Evolutionary conservation across 352 stramenopile genomes (phyloP).

Genomic region (Phytopythium chamaehyphon): DNA sequence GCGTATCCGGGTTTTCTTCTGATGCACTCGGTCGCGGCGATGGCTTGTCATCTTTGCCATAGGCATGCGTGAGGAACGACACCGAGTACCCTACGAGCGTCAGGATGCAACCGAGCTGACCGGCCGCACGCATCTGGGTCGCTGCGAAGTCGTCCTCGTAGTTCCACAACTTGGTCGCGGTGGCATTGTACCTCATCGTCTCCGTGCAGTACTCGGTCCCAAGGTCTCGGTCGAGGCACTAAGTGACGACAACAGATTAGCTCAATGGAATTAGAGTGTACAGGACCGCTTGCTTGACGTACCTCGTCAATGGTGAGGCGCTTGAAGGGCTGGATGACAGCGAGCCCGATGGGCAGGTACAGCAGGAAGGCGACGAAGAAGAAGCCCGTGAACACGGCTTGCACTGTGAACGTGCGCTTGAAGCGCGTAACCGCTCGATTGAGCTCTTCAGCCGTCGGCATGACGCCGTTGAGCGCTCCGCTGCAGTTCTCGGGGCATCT

Average conservation of each 20-base stretch:
- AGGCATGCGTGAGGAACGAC: slow-evolving; percentile 37
- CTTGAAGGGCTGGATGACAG: slow-evolving; percentile 30
- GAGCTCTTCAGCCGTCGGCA: slow-evolving; percentile 4
- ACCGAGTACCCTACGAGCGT: slow-evolving; percentile 50
- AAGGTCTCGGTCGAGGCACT: slow-evolving; percentile 24
- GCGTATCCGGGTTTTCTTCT: background rate
- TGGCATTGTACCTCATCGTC: slow-evolving; percentile 22
- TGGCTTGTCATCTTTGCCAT: slow-evolving; percentile 6
- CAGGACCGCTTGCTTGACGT: background rate
- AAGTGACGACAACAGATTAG: background rate
- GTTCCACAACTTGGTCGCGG: slow-evolving; percentile 39
- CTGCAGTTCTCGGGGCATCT: slow-evolving; percentile 5
- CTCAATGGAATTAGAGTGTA: background rate
- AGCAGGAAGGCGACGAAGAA: slow-evolving; percentile 64
- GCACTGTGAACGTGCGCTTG: slow-evolving; percentile 20
- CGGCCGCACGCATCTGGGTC: slow-evolving; percentile 46
- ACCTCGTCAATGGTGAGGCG: slow-evolving; percentile 42
- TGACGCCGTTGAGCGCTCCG: slow-evolving; percentile 7
- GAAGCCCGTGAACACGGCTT: slow-evolving; percentile 22
- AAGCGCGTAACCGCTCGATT: slow-evolving; percentile 12
- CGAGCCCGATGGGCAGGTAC: slow-evolving; percentile 54
- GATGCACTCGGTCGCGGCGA: background rate
- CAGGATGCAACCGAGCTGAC: slow-evolving; percentile 45
- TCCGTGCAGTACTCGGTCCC: slow-evolving; percentile 32
- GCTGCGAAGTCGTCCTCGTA: slow-evolving; percentile 25